Base-by-base conservation (phyloP, 352 stramenopile species). In the Plasmopara viticola region DNA sequence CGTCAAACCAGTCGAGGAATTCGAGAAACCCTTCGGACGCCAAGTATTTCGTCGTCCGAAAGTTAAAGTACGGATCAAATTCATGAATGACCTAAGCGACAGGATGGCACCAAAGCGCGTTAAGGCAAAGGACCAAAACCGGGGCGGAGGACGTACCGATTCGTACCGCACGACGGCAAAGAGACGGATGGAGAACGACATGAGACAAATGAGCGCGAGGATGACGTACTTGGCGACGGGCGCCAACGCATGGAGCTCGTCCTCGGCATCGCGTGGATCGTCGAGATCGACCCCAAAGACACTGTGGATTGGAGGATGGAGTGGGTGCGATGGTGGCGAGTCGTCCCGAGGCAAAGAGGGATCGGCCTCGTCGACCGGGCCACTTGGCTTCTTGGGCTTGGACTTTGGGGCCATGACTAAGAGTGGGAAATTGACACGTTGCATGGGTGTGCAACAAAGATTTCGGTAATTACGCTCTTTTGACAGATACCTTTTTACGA, bases 1-100 rank as follows among this genome's bases (percentile, higher is more conserved):
- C 90, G 64, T 99, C 97, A 60, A 98, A 99, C 97, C 97, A 99
- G 52, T 97, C 78, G 43, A 98, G 80, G 73, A 99, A 99, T 64
- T 97, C 91, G 41, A 97, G 78, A 51, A 95, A 90, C n/a, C 96
- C 96, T 52, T 97, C 75, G 15, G 89, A 84, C 13, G 87, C 82
- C 38, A 98, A 71, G 80, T 96, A 97, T 73, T 99, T 98, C 42
- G 96, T 99, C 9, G 95, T 97, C 31, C 96, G 87, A 82, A 94
- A 99, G 72, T 99, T 99, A 72, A 99, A 99, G 66, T 98, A 99
- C 30, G 97, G 85, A 53, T 95, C 82, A 51, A 95, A 95, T 68
- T 96, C 85, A 68, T 95, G 81, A 60, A 94, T 96, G 20, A 96
- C 82, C 69, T 86, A 41, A 6, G 52, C 29, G 56, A 38, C 10